A percentile compares a stretch with the other conserved stretches of the same genome.
Conservation (phyloP, 768 basidiomycete species). For the Rhizopogon sp. region DNA sequence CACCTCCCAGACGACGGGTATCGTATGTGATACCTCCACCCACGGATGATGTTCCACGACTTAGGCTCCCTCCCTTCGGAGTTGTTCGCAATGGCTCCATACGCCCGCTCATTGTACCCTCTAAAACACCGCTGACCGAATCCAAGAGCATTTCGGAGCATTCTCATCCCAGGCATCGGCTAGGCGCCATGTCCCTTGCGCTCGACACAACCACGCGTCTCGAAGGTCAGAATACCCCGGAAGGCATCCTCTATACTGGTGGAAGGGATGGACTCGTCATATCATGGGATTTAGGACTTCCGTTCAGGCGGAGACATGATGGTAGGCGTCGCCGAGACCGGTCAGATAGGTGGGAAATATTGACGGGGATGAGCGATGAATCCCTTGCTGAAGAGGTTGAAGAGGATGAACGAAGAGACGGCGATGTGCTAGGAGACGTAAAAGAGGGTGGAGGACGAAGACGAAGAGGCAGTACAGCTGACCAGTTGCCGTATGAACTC, state of each 20-base stretch:
- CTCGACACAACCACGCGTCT: slow-evolving; percentile 81
- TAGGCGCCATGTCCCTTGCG: slow-evolving; percentile 84
- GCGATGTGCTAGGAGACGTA: slow-evolving; percentile 76
- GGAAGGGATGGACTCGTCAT: slow-evolving; percentile 87
- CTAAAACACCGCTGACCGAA: slow-evolving; percentile 18
- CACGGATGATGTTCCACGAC: slow-evolving; percentile 50
- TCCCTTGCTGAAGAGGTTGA: slow-evolving; percentile 60
- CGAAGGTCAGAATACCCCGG: slow-evolving; percentile 56
- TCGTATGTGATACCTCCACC: slow-evolving; percentile 88
- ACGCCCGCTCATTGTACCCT: slow-evolving; percentile 59
- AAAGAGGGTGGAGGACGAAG: slow-evolving; percentile 31
- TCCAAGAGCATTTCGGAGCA: slow-evolving; percentile 6
- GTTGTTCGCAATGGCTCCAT: slow-evolving; percentile 60
- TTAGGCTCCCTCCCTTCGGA: slow-evolving; percentile 67
- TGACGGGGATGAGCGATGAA: slow-evolving; percentile 84
- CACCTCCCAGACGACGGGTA: slow-evolving; percentile 59
- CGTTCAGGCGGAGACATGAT: slow-evolving; percentile 44
- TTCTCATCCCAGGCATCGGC: slow-evolving; percentile 73
- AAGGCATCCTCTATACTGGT: slow-evolving; percentile 87
- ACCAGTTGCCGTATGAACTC: slow-evolving; percentile 56
- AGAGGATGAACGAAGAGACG: slow-evolving; percentile 67
- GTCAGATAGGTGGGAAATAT: slow-evolving; percentile 62
- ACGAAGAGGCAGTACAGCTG: slow-evolving; percentile 23
- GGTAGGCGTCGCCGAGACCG: slow-evolving; percentile 16
- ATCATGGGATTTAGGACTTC: slow-evolving; percentile 78